phyloP scores from a whole-genome alignment of 306 rosid genomes.

The Trichosanthes cucumerina region DNA sequence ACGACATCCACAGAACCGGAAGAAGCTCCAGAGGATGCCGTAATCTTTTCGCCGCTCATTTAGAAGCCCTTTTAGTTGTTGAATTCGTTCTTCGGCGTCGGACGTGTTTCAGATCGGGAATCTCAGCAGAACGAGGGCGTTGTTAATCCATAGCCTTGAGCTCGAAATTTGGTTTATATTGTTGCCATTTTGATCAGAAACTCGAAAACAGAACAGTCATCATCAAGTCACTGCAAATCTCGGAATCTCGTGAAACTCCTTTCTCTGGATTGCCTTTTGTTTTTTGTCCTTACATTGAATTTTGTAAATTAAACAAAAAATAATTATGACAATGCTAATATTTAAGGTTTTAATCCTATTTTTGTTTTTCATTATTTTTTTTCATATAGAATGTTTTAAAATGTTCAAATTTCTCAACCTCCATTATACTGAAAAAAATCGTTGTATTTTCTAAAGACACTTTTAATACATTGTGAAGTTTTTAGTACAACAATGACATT shows the following conservation, averaged over 20 bases:
- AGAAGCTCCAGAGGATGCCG: slow-evolving; percentile 1
- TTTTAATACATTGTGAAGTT: too few species aligned
- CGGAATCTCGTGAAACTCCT: slow-evolving; percentile 7
- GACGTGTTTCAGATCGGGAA: slow-evolving; percentile 3
- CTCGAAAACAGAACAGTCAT: background rate
- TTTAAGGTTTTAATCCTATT: background rate
- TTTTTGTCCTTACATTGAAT: background rate
- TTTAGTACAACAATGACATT: too few species aligned
- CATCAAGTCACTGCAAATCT: background rate
- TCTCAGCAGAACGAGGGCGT: background rate
- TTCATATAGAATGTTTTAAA: too few species aligned
- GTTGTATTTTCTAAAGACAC: too few species aligned
- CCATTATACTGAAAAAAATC: too few species aligned
- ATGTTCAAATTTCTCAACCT: too few species aligned
- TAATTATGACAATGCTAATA: background rate
- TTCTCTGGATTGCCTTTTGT: background rate
- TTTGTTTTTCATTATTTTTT: too few species aligned
- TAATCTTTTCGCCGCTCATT: slow-evolving; percentile 6
- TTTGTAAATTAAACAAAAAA: background rate
- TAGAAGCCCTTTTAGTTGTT: background rate
- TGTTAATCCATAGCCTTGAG: slow-evolving; percentile 4
- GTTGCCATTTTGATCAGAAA: background rate
- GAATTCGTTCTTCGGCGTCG: background rate
- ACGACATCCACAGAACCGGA: background rate
- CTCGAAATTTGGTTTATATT: background rate